phyloP scores from a whole-genome alignment of 2,329 filamentous ascomycete species.

The Ceratocystis smalleyi region DNA sequence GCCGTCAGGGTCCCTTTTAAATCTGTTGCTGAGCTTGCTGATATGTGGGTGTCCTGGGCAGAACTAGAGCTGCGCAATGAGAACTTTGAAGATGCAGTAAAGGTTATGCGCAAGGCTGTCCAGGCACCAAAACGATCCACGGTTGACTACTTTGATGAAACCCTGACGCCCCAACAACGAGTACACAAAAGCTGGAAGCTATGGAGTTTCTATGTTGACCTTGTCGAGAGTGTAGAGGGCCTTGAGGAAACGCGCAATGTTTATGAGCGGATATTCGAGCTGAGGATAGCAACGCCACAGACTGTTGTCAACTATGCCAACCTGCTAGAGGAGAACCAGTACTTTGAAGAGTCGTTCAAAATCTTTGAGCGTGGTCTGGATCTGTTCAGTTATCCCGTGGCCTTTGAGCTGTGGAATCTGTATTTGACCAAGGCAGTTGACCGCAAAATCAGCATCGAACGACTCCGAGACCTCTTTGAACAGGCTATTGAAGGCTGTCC shows the following conservation, averaged over 20 bases:
- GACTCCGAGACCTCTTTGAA: slow-evolving; percentile 87
- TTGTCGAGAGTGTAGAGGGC: slow-evolving; percentile 85
- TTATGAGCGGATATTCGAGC: slow-evolving; percentile 94
- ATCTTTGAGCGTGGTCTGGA: slow-evolving; percentile 90
- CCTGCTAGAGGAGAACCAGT: slow-evolving; percentile 81
- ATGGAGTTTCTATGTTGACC: slow-evolving; percentile 97
- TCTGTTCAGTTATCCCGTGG: slow-evolving; percentile 95
- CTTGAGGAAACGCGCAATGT: slow-evolving; percentile 85
- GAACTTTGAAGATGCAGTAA: slow-evolving; percentile 86
- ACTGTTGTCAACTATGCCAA: slow-evolving; percentile 98
- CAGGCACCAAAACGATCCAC: slow-evolving; percentile 95
- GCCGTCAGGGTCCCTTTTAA: slow-evolving; percentile 96
- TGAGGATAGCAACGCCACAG: slow-evolving; percentile 92
- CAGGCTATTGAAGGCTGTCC: slow-evolving; percentile 92
- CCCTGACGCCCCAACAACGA: slow-evolving; percentile 79
- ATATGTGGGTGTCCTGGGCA: slow-evolving; percentile 99
- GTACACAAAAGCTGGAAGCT: slow-evolving; percentile 99
- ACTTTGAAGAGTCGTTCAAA: slow-evolving; percentile 96
- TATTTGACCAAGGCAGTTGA: slow-evolving; percentile 96
- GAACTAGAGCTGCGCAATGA: slow-evolving; percentile 94
- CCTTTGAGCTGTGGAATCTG: slow-evolving; percentile 96
- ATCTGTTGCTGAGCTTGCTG: slow-evolving; percentile 87
- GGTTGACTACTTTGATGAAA: slow-evolving; percentile 98
- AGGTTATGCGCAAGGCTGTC: slow-evolving; percentile 93
- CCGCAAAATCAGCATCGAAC: slow-evolving; percentile 87